Evolutionary conservation across 2,329 filamentous ascomycete species (phyloP).

Genomic region (Geosmithia morbida): DNA sequence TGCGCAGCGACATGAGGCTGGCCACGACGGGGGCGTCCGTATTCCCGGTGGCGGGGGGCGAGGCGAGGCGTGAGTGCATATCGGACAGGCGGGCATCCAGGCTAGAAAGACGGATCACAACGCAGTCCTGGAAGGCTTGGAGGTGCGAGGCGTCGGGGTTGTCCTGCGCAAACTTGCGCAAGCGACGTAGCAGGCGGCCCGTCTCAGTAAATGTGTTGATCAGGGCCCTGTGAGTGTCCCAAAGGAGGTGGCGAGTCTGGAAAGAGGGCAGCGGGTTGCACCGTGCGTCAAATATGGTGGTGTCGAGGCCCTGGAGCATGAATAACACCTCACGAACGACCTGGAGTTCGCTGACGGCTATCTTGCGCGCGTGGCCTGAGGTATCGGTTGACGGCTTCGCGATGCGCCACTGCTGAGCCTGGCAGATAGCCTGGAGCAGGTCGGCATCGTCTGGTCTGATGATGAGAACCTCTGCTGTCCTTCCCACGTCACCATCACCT

Average conservation of each 20-base stretch:
- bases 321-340: slow-evolving; percentile 65
- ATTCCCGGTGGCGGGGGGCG: slow-evolving; percentile 13
- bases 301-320: slow-evolving; percentile 70
- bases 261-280: slow-evolving; percentile 23
- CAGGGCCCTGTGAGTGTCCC: slow-evolving; percentile 34
- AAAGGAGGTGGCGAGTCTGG: slow-evolving; percentile 31
- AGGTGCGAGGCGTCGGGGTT: slow-evolving; percentile 41
- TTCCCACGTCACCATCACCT: slow-evolving; percentile 12
- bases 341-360: slow-evolving; percentile 53
- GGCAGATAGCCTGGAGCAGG: slow-evolving; percentile 13
- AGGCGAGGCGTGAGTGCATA: slow-evolving; percentile 47
- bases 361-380: slow-evolving; percentile 19
- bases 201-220: slow-evolving; percentile 30
- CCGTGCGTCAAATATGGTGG: slow-evolving; percentile 47
- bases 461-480: slow-evolving; percentile 17
- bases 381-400: slow-evolving; percentile 18
- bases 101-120: slow-evolving; percentile 37
- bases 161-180: slow-evolving; percentile 28
- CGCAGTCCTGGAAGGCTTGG: slow-evolving; percentile 55
- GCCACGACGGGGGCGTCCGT: slow-evolving; percentile 35
- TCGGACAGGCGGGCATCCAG: slow-evolving; percentile 45
- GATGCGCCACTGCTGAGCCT: slow-evolving; percentile 20
- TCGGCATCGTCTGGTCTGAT: slow-evolving; percentile 17
- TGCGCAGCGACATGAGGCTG: slow-evolving; percentile 49
- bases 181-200: slow-evolving; percentile 26